Conservation (phyloP, 208 protist species). For the Acanthamoeba lenticulata region DNA sequence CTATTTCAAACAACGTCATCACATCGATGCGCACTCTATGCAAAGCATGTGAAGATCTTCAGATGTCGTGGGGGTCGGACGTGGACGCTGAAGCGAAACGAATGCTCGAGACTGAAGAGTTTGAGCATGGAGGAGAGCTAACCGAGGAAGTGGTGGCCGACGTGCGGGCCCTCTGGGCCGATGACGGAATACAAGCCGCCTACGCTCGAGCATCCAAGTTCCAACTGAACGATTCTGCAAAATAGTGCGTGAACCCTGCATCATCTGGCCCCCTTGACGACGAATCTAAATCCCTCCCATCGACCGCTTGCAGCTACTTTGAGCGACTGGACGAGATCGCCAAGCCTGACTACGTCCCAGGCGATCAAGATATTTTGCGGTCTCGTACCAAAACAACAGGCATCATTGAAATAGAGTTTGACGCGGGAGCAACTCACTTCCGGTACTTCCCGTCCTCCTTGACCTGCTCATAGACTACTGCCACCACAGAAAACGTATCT, state of each 20-base stretch:
- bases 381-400: slow-evolving; percentile 86
- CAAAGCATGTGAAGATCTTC: background rate
- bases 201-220: slow-evolving; percentile 56
- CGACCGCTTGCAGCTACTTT: slow-evolving; percentile 84
- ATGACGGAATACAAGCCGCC: slow-evolving; percentile 78
- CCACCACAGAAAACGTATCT: no score
- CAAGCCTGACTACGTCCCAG: slow-evolving; percentile 84
- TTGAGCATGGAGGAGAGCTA: background rate
- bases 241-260: slow-evolving; percentile 81
- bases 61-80: background rate
- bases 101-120: slow-evolving; percentile 30
- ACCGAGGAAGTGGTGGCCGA: background rate
- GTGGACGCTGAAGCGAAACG: background rate
- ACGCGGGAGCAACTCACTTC: slow-evolving; percentile 80
- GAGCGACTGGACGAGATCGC: slow-evolving; percentile 80
- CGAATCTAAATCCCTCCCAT: background rate
- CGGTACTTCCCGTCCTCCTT: slow-evolving; percentile 76
- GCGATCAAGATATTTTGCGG: slow-evolving; percentile 86
- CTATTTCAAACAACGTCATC: slow-evolving; percentile 80
- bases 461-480: no score
- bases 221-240: slow-evolving; percentile 76
- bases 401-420: slow-evolving; percentile 87
- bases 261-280: no score
- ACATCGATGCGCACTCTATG: slow-evolving; percentile 66
- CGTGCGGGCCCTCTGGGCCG: slow-evolving; percentile 80